A percentile compares a stretch with the other conserved stretches of the same genome.
Conservation (phyloP, 352 stramenopile genomes). For the Phytophthora cryptogea region DNA sequence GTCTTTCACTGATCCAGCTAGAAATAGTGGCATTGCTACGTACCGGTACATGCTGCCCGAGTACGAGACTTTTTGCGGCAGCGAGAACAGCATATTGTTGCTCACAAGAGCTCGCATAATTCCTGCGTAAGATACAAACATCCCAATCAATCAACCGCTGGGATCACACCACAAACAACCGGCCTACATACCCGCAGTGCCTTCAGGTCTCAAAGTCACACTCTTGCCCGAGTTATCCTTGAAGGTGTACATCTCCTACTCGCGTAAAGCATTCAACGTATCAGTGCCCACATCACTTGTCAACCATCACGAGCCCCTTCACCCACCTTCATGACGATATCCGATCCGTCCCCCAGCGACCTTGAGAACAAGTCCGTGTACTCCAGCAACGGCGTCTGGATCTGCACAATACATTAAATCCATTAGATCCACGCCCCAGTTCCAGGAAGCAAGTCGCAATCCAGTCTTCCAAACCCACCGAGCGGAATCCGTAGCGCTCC, state of each 20-base stretch:
- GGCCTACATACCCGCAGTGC: slow-evolving; percentile 61
- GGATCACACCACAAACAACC: background rate
- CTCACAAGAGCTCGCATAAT: slow-evolving; percentile 79
- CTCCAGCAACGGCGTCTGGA: slow-evolving; percentile 86
- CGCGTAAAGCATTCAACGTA: background rate
- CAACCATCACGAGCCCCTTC: background rate
- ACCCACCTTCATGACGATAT: slow-evolving; percentile 88
- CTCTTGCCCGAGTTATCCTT: slow-evolving; percentile 87
- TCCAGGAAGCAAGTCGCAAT: background rate
- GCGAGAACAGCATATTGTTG: slow-evolving; percentile 74
- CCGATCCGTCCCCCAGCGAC: slow-evolving; percentile 81
- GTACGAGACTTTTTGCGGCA: slow-evolving; percentile 86
- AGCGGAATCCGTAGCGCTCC: slow-evolving; percentile 76
- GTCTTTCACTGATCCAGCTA: background rate
- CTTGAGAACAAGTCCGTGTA: slow-evolving; percentile 86
- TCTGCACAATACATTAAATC: slow-evolving; percentile 30
- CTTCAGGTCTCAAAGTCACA: slow-evolving; percentile 84
- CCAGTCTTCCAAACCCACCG: slow-evolving; percentile 33
- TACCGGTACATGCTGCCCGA: slow-evolving; percentile 89
- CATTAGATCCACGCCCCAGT: background rate
- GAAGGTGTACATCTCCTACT: slow-evolving; percentile 91
- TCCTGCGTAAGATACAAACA: slow-evolving; percentile 33
- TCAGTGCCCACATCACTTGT: background rate
- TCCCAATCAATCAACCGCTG: background rate
- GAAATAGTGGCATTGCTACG: slow-evolving; percentile 7